phyloP scores from a whole-genome alignment of 2,329 filamentous ascomycete species.

The Colletotrichum simmondsii region DNA sequence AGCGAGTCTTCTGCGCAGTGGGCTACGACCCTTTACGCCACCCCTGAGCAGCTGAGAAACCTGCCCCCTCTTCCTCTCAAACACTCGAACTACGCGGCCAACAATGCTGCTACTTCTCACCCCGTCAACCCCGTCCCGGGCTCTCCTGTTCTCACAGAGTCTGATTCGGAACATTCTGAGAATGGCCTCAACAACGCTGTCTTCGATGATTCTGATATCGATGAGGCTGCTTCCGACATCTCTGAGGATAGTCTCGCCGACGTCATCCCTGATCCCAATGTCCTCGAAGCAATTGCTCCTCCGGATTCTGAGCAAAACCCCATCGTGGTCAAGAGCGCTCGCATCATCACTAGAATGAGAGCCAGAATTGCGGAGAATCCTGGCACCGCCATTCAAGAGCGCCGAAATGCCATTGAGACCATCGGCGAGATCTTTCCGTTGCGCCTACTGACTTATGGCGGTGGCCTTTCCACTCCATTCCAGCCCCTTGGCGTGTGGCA shows the following conservation, averaged over 20 bases:
- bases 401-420: too few relatives aligned
- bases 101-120: neutral
- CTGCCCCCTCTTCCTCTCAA: neutral
- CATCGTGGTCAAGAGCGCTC: neutral
- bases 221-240: neutral
- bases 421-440: too few relatives aligned
- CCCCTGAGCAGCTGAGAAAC: neutral
- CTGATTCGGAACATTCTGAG: neutral
- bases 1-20: neutral
- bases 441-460: too few relatives aligned
- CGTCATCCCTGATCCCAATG: neutral
- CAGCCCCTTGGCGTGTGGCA: too few relatives aligned
- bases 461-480: too few relatives aligned
- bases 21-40: neutral
- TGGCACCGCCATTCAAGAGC: too few relatives aligned
- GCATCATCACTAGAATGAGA: too few relatives aligned
- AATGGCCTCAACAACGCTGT: neutral
- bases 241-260: neutral
- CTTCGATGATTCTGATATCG: neutral
- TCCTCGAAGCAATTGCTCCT: neutral
- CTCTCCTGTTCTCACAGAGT: neutral
- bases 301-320: neutral
- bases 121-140: too few relatives aligned
- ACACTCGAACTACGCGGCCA: neutral
- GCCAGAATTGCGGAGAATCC: too few relatives aligned